Evolutionary conservation across 352 stramenopile genomes (phyloP).

Genomic region (Phytophthora macrochlamydospora): DNA sequence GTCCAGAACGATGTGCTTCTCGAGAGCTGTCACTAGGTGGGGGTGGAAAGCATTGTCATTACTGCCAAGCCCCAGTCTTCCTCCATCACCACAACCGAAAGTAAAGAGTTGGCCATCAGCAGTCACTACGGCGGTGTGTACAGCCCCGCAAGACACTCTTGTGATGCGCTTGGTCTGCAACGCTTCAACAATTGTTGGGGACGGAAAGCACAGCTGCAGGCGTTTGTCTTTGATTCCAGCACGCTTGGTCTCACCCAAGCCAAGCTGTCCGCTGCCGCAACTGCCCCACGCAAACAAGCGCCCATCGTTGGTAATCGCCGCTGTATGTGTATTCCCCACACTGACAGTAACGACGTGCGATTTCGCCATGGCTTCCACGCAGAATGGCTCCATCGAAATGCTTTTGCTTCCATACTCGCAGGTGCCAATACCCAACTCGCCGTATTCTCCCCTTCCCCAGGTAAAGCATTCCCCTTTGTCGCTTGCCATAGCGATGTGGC

Average conservation of each 20-base stretch:
- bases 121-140: conserved; percentile 75
- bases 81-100: conserved; percentile 91
- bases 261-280: conserved; percentile 75
- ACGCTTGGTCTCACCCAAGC: conserved; percentile 60
- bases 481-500: conserved; percentile 52
- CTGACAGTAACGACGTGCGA: conserved; percentile 37
- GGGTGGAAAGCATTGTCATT: conserved; percentile 50
- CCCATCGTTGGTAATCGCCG: conserved; percentile 53
- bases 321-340: conserved; percentile 71
- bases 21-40: conserved; percentile 51
- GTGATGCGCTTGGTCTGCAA: conserved; percentile 48
- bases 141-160: conserved; percentile 89
- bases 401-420: conserved; percentile 14
- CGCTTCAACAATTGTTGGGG: conserved; percentile 61
- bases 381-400: conserved; percentile 9
- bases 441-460: conserved; percentile 67
- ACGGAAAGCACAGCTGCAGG: conserved; percentile 65
- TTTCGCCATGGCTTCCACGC: conserved; percentile 13
- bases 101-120: conserved; percentile 71
- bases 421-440: conserved; percentile 51
- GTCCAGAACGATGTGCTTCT: conserved; percentile 59
- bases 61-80: conserved; percentile 83
- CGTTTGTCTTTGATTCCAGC: conserved; percentile 54
- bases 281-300: conserved; percentile 69
- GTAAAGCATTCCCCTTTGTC: conserved; percentile 50